A percentile compares a stretch with the other conserved stretches of the same genome.
Conservation (phyloP, 1,284 basidiomycete genomes). For the Malassezia sympodialis region DNA sequence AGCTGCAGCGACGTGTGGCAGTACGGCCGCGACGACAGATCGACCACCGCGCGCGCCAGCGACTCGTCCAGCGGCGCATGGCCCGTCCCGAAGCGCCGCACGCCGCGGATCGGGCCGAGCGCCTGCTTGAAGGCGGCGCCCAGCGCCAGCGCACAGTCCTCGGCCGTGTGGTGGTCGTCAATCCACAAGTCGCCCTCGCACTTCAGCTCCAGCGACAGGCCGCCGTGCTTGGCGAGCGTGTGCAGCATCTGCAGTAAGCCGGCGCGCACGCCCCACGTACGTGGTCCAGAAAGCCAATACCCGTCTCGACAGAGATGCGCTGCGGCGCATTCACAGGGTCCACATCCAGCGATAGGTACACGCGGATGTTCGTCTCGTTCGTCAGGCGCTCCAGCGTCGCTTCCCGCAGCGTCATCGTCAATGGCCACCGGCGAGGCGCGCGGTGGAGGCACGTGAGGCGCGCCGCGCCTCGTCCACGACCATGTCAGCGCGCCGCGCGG, state of each 20-base stretch:
- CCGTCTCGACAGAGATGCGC: slow-evolving; percentile 76
- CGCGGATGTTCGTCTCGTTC: slow-evolving; percentile 80
- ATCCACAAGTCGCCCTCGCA: slow-evolving; percentile 94
- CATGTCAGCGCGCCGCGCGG: slow-evolving; percentile 56
- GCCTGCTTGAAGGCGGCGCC: slow-evolving; percentile 92
- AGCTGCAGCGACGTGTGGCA: slow-evolving; percentile 71
- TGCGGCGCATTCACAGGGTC: slow-evolving; percentile 60
- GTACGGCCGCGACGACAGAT: slow-evolving; percentile 93
- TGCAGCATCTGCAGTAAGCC: slow-evolving; percentile 41
- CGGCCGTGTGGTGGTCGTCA: slow-evolving; percentile 96
- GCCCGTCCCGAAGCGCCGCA: slow-evolving; percentile 87
- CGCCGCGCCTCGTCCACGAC: slow-evolving; percentile 7
- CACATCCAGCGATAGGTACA: slow-evolving; percentile 72
- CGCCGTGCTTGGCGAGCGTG: slow-evolving; percentile 48
- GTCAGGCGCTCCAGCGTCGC: slow-evolving; percentile 77
- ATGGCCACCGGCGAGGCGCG: neutral
- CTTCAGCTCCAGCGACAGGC: slow-evolving; percentile 65
- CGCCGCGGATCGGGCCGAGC: slow-evolving; percentile 84
- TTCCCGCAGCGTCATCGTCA: slow-evolving; percentile 38
- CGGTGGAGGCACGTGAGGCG: neutral
- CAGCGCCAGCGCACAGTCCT: slow-evolving; percentile 85
- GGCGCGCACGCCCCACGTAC: slow-evolving; percentile 52
- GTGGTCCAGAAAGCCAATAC: slow-evolving; percentile 96
- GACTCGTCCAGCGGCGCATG: slow-evolving; percentile 89
- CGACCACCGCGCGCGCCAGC: slow-evolving; percentile 85